These are phyloP conservation scores for Luffa acutangula DNA, from an alignment of 306 rosid species.

Conservation along the genomic window DNA sequence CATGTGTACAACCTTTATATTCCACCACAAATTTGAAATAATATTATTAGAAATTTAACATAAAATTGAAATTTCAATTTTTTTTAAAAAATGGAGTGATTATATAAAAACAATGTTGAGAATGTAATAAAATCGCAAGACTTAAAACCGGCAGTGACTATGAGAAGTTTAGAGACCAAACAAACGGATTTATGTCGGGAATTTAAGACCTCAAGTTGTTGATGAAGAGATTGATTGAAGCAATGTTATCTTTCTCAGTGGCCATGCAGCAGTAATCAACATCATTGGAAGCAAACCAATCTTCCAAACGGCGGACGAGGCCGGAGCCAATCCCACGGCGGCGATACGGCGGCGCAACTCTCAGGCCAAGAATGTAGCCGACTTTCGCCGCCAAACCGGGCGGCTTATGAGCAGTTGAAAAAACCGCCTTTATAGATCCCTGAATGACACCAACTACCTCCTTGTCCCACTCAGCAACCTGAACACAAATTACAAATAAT, in stretches of 20 bases:
- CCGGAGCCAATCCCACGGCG: slow-evolving; percentile 62
- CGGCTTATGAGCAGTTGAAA: slow-evolving; percentile 38
- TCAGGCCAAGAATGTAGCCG: slow-evolving; percentile 73
- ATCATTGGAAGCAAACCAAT: slow-evolving; percentile 65
- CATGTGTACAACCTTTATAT: too few species aligned
- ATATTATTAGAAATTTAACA: neutral
- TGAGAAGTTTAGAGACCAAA: too few species aligned
- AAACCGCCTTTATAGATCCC: slow-evolving; percentile 70
- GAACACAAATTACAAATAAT: neutral
- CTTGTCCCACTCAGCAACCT: slow-evolving; percentile 67
- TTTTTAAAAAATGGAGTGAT: too few species aligned
- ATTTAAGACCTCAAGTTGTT: slow-evolving; percentile 19
- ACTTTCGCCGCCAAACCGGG: slow-evolving; percentile 46
- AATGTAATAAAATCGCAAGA: too few species aligned
- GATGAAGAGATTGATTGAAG: slow-evolving; percentile 59
- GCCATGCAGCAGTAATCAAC: slow-evolving; percentile 82
- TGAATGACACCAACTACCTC: slow-evolving; percentile 79
- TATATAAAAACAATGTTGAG: too few species aligned
- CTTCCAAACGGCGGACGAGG: slow-evolving; percentile 46
- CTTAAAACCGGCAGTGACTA: too few species aligned
- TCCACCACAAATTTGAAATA: too few species aligned
- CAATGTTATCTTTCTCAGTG: slow-evolving; percentile 65
- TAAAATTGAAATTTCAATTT: too few species aligned
- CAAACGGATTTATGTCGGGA: neutral
- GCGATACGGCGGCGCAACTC: slow-evolving; percentile 51